These are phyloP conservation scores for Insectozyma bohioensis DNA, from an alignment of 1,139 yeast species.

Conservation along the genomic window DNA sequence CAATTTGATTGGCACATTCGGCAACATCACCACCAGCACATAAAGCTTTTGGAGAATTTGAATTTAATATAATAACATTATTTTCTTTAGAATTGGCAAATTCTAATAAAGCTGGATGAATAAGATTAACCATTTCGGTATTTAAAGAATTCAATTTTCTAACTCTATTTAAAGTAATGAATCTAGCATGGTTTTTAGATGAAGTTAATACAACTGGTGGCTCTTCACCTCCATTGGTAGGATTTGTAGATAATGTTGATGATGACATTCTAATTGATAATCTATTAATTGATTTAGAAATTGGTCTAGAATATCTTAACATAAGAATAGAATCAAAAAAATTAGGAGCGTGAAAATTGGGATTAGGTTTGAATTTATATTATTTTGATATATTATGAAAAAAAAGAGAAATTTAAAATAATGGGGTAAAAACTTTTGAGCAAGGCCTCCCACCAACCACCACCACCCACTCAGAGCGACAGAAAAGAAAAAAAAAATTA, in stretches of 20 bases:
- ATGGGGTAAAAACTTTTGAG: too few relatives aligned
- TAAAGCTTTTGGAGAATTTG: constrained; percentile 62
- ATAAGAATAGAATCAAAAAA: too few relatives aligned
- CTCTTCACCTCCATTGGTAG: constrained; percentile 29
- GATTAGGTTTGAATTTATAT: too few relatives aligned
- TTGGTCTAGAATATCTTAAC: too few relatives aligned
- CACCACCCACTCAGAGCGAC: too few relatives aligned
- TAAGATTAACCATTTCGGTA: constrained; percentile 71
- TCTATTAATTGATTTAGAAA: neutral
- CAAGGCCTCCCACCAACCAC: too few relatives aligned
- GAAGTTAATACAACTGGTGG: constrained; percentile 63
- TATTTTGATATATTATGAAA: too few relatives aligned
- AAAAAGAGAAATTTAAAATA: too few relatives aligned
- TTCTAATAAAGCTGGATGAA: constrained; percentile 73
- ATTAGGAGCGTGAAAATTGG: too few relatives aligned
- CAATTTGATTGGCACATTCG: constrained; percentile 58
- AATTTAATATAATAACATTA: constrained; percentile 66
- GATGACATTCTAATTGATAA: neutral
- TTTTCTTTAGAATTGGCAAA: constrained; percentile 69
- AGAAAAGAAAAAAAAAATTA: too few relatives aligned
- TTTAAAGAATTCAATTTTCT: constrained; percentile 83
- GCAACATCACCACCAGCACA: constrained; percentile 97
- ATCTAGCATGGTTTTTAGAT: constrained; percentile 65
- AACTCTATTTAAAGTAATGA: constrained; percentile 77
- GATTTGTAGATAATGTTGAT: constrained; percentile 8